Conservation (phyloP, 2,329 filamentous ascomycete genomes). For the Penicillium vulpinum region DNA sequence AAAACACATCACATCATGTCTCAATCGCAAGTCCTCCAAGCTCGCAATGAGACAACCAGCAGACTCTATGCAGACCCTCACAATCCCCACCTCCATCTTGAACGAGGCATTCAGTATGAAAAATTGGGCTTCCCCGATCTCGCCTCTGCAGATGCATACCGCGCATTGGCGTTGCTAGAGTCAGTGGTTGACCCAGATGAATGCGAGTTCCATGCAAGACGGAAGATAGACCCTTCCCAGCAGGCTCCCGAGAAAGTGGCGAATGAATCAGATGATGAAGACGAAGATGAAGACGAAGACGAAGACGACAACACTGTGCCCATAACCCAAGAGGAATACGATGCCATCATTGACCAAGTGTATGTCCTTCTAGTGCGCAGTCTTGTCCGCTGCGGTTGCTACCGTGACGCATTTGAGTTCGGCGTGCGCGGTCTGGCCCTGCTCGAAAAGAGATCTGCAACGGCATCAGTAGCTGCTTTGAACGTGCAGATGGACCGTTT, state of each 20-base stretch:
- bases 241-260: constrained; percentile 2
- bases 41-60: constrained; percentile 58
- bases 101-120: constrained; percentile 68
- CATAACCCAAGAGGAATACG: constrained; percentile 37
- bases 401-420: constrained; percentile 45
- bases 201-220: constrained; percentile 77
- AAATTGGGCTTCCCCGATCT: constrained; percentile 84
- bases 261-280: constrained; percentile 32
- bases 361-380: constrained; percentile 40
- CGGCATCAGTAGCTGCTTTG: constrained; percentile 16
- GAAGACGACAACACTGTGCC: constrained; percentile 41
- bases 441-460: constrained; percentile 13
- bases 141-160: constrained; percentile 85
- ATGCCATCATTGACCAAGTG: constrained; percentile 37
- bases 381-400: constrained; percentile 41
- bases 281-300: constrained; percentile 45
- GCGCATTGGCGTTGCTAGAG: constrained; percentile 81
- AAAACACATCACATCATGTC: constrained; percentile 16
- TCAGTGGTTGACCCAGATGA: constrained; percentile 70
- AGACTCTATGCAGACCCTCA: constrained; percentile 42
- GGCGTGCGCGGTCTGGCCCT: constrained; percentile 34
- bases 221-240: constrained; percentile 29
- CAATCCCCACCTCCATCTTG: constrained; percentile 43
- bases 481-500: constrained; percentile 32
- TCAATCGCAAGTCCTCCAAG: constrained; percentile 25